A percentile compares a stretch with the other conserved stretches of the same genome.
Evolutionary conservation across 108 stramenopile species (phyloP).

Genomic region (Nitzschia inconspicua): DNA sequence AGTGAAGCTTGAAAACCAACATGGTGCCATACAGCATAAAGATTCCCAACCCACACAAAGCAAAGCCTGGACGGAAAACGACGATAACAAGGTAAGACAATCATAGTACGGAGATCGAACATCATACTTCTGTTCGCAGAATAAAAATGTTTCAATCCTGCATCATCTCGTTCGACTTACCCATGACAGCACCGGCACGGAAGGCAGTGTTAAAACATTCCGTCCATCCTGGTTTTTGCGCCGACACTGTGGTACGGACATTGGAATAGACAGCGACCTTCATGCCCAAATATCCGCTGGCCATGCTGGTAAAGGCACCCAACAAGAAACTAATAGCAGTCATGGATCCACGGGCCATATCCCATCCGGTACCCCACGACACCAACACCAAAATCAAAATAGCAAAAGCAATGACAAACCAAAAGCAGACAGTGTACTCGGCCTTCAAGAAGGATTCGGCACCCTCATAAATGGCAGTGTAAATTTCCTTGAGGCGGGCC

Average conservation of each 20-base stretch:
- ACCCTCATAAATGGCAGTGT: constrained; percentile 92
- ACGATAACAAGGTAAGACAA: no score
- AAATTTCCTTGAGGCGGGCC: constrained; percentile 81
- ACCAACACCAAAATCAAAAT: constrained; percentile 85
- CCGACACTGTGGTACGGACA: constrained; percentile 93
- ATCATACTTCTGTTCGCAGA: no score
- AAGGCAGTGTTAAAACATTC: constrained; percentile 94
- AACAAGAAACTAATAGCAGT: constrained; percentile 91
- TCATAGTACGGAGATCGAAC: no score
- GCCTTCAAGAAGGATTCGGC: constrained; percentile 93
- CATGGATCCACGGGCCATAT: constrained; percentile 84
- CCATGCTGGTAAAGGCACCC: constrained; percentile 87
- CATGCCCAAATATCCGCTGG: constrained; percentile 95
- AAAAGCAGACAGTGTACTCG: constrained; percentile 93
- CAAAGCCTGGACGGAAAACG: no score
- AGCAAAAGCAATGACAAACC: constrained; percentile 84
- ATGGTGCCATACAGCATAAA: constrained; percentile 86
- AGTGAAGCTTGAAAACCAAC: constrained; percentile 77
- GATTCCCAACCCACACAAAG: constrained; percentile 91
- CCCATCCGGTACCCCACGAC: constrained; percentile 86
- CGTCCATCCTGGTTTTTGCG: constrained; percentile 86
- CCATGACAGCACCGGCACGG: constrained; percentile 98
- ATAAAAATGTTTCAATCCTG: no score
- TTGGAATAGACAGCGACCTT: constrained; percentile 97
- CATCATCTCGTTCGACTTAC: constrained; percentile 8